phyloP scores from a whole-genome alignment of 805 yeast genomes.

The Candida nemodendra region DNA sequence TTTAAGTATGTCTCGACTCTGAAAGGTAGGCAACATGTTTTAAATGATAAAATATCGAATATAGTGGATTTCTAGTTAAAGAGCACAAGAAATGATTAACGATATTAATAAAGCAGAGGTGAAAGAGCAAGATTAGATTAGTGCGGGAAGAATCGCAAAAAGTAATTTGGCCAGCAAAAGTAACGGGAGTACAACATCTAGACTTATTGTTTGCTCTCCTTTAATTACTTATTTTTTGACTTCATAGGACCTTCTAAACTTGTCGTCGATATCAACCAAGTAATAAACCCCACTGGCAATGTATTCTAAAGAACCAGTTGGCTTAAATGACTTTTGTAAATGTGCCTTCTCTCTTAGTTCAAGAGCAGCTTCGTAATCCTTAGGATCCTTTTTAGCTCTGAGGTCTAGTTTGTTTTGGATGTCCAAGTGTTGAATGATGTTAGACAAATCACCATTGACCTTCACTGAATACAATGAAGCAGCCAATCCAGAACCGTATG shows the following conservation, averaged over 20 bases:
- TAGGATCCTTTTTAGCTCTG: conserved; percentile 70
- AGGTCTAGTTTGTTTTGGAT: conserved; percentile 63
- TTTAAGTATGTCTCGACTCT: too few relatives aligned
- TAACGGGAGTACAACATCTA: too few relatives aligned
- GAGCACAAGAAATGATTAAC: too few relatives aligned
- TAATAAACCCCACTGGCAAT: conserved; percentile 79
- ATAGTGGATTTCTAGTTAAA: too few relatives aligned
- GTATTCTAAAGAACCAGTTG: conserved; percentile 74
- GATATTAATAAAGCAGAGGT: too few relatives aligned
- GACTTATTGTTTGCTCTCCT: too few relatives aligned
- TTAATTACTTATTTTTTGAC: conserved; percentile 51
- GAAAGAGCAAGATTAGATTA: too few relatives aligned
- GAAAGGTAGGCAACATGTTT: too few relatives aligned
- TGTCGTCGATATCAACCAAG: conserved; percentile 80
- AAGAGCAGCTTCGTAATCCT: conserved; percentile 77
- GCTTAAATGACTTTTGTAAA: conserved; percentile 73
- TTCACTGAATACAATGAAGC: conserved; percentile 78
- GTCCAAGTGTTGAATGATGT: conserved; percentile 63
- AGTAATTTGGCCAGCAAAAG: too few relatives aligned
- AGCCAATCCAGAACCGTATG: conserved; percentile 98
- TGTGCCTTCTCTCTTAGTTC: conserved; percentile 88
- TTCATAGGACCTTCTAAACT: conserved; percentile 79
- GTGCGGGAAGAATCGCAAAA: too few relatives aligned
- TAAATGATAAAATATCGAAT: too few relatives aligned
- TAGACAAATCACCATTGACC: conserved; percentile 76